Evolutionary conservation across 768 basidiomycete genomes (phyloP), one percentile per base, ranked within the genome.

Genomic region (Suillus cothurnatus): DNA sequence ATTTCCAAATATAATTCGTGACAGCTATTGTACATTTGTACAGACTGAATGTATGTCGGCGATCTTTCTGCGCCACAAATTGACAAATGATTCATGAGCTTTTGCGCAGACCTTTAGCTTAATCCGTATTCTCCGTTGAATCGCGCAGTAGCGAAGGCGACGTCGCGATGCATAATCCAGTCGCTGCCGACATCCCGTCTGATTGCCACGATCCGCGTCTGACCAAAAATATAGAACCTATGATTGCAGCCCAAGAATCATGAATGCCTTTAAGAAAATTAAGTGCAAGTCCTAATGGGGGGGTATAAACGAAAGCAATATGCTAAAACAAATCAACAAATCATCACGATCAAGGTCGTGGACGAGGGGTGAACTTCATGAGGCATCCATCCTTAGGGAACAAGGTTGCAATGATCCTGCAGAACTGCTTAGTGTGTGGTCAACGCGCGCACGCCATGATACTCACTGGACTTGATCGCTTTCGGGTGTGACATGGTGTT

Each of bases 371-470:
- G 70, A 97, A 85, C 73, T 88, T 92, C 67, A 98, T 83, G 64
- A 86, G 78, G 71, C 94, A 94, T 50, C 93, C 94, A 72, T 98
- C 96, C 76, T 93, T 90, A 14, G 97, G 97, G 87, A 99, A 99
- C 50, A 99, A 79, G 26, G 95, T 97, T n/a, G 96, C 93, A 69
- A 98, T 94, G 68, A 98, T 94, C 59, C 92, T 94, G 68, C 34
- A 68, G 39, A 19, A 53, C 39, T 34, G 28, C 28, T 64, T 45
- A 52, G 38, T 26, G 8, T 55, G 43, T 43, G n/a, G 32, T 66
- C 28, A 69, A 58, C 11, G 61, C 12, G 61, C 12, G 15, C 58
- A 58, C 21, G 63, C 55, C 45, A 39, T 15, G 61, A 21, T 31
- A 88, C 93, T 72, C 73, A 94, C 91, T 93, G 86, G 70, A 97